phyloP scores from a whole-genome alignment of 371 early-diverging fungal genomes.

The Lichtheimia ornata region DNA sequence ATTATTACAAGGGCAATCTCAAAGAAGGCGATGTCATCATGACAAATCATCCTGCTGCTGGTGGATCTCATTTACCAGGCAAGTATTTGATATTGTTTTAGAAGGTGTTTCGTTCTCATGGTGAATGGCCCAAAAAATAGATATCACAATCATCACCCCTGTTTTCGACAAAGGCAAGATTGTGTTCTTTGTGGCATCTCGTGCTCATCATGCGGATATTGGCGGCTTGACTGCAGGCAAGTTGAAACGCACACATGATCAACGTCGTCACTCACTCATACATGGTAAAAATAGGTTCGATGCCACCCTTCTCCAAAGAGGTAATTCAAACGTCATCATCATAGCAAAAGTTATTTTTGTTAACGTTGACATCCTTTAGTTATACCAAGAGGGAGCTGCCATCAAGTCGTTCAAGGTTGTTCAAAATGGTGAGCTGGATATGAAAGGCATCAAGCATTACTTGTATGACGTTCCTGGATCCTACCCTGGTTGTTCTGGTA shows the following conservation, averaged over 20 bases:
- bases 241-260: conserved; percentile 5
- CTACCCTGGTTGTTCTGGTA: conserved; percentile 87
- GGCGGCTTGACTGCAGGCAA: conserved; percentile 82
- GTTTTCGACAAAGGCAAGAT: conserved; percentile 84
- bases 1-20: conserved; percentile 62
- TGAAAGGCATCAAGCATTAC: conserved; percentile 69
- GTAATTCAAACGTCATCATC: conserved; percentile 10
- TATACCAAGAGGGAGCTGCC: conserved; percentile 94
- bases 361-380: conserved; percentile 10
- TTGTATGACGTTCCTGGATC: conserved; percentile 81
- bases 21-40: conserved; percentile 91
- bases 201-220: conserved; percentile 98
- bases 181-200: conserved; percentile 93
- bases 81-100: not conserved
- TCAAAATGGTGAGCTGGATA: conserved; percentile 75
- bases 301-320: conserved; percentile 86
- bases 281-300: conserved; percentile 47
- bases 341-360: not conserved
- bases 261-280: conserved; percentile 2
- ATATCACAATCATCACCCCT: conserved; percentile 96
- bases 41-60: conserved; percentile 96
- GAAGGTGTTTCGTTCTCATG: not conserved
- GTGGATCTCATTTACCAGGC: conserved; percentile 93
- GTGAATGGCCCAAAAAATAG: conserved; percentile 20
- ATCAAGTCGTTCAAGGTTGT: conserved; percentile 91